Evolutionary conservation across 257 asterid genomes (phyloP), one percentile per base, ranked within the genome.

Genomic region (Hygrophila difformis): DNA sequence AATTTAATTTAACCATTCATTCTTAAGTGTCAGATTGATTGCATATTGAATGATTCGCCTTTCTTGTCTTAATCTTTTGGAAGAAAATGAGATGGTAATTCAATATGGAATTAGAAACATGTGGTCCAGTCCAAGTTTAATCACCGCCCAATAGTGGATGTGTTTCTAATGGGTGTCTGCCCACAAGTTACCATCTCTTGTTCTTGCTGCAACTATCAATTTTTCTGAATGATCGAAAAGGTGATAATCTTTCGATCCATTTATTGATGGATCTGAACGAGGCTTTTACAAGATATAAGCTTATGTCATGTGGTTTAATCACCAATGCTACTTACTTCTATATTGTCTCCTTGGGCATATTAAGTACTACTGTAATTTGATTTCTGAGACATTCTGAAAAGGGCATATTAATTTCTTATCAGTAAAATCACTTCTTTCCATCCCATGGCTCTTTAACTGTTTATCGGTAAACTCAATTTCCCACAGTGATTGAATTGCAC

Each of bases 401-500:
- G 55, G 50, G 49, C 51, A 22, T 26, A 46, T 53, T 51, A 47
- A 53, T 19, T 18, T 39, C 33, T 44, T 49, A 17, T 19, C 17
- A 31, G 11, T 33, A 18, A 49, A 47, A 37, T 47, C 51, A 37
- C 23, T 63, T 26, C n/a, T 52, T 20, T 64, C 51, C 36, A 19
- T 49, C 33, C 39, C 33, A 33, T n/a, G 24, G 18, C 39, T 5
- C 11, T 24, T 10, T 26, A 12, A 23, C 43, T 21, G 17, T 12
- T 31, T 20, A 26, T 22, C 36, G 1, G 55, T 43, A 28, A 4
- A 44, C 16, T 40, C 33, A 41, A 14, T 39, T 56, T 14, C 36
- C 35, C 33, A 36, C 29, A 16, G 50, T 41, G 40, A 66, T 67
- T 58, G 60, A 39, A 67, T 33, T 29, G 38, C 51, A 18, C 33